Percentiles rank a stretch among this genome's conserved stretches.
These are phyloP conservation scores for Petasospora fabianii DNA, from an alignment of 1,139 yeast species.

Conservation along the genomic window DNA sequence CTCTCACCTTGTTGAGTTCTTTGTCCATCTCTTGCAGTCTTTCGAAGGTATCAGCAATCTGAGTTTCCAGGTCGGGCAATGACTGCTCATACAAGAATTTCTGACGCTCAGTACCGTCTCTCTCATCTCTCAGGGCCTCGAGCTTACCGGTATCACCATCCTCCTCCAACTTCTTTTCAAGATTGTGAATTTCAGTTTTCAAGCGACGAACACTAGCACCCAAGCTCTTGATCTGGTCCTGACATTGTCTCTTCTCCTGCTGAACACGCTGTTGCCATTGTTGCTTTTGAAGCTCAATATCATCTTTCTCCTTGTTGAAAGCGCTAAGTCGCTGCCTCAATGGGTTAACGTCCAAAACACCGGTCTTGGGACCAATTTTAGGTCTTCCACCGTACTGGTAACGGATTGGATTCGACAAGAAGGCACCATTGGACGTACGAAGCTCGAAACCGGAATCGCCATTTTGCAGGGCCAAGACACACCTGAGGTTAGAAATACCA, in stretches of 20 bases:
- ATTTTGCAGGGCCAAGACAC: conserved; percentile 45
- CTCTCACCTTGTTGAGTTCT: conserved; percentile 19
- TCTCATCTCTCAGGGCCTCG: conserved; percentile 33
- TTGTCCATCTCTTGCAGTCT: no score
- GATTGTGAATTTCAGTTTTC: conserved; percentile 23
- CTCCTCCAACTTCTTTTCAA: conserved; percentile 30
- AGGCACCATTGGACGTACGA: conserved; percentile 36
- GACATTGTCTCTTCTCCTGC: conserved; percentile 5
- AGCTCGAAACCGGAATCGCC: conserved; percentile 38
- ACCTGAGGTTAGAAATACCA: conserved; percentile 39
- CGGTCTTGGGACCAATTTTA: conserved; percentile 17
- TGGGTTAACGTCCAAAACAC: conserved; percentile 9
- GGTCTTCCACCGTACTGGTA: conserved; percentile 29
- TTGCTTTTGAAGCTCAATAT: conserved; percentile 3
- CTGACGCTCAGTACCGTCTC: conserved; percentile 27
- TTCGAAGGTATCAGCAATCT: no score
- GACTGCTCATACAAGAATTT: conserved; percentile 26
- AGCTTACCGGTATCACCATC: conserved; percentile 38
- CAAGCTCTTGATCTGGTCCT: conserved; percentile 2
- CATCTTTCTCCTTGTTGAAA: conserved; percentile 19
- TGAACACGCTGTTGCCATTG: not conserved
- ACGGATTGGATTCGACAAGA: conserved; percentile 58
- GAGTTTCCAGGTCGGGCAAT: conserved; percentile 28
- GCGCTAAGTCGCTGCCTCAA: conserved; percentile 15
- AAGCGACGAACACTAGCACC: conserved; percentile 3